Evolutionary conservation across 2,329 filamentous ascomycete species (phyloP).

Genomic region (Aureobasidium musti): DNA sequence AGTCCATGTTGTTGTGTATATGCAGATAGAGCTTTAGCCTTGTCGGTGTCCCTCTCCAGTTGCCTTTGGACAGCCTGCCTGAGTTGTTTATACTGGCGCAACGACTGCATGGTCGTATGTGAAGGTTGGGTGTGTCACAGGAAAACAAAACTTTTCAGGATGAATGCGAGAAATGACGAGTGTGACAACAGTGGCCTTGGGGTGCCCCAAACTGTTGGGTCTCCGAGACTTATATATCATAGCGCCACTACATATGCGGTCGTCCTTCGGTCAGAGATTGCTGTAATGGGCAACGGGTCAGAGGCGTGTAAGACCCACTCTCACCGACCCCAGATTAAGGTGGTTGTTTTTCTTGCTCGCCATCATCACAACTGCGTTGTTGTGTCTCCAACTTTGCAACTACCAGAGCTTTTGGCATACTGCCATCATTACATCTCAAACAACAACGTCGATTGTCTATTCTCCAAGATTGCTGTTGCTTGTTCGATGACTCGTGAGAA

Average conservation of each 20-base stretch:
- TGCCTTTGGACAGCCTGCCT: conserved; percentile 16
- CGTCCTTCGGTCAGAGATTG: conserved; percentile 26
- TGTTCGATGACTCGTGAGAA: background rate
- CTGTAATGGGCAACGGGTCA: conserved; percentile 16
- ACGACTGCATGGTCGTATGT: conserved; percentile 25
- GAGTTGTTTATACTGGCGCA: conserved; percentile 26
- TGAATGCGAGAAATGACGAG: background rate
- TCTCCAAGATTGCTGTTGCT: background rate
- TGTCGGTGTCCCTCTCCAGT: conserved; percentile 8
- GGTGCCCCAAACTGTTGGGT: conserved; percentile 14
- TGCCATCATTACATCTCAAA: background rate
- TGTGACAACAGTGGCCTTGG: conserved; percentile 4
- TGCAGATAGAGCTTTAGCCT: conserved; percentile 16
- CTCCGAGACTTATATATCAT: conserved; percentile 3
- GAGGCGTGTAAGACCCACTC: conserved; percentile 27
- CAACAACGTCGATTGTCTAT: background rate
- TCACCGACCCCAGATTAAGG: conserved; percentile 25
- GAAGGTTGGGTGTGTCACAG: background rate
- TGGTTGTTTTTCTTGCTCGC: conserved; percentile 9
- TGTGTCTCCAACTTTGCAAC: background rate
- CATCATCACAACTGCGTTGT: background rate
- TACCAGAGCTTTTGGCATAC: background rate
- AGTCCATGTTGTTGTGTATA: conserved; percentile 27
- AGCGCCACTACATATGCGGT: conserved; percentile 18
- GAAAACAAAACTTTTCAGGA: conserved; percentile 9